phyloP scores from a whole-genome alignment of 2,329 filamentous ascomycete species.

The Microdochium paspali region DNA sequence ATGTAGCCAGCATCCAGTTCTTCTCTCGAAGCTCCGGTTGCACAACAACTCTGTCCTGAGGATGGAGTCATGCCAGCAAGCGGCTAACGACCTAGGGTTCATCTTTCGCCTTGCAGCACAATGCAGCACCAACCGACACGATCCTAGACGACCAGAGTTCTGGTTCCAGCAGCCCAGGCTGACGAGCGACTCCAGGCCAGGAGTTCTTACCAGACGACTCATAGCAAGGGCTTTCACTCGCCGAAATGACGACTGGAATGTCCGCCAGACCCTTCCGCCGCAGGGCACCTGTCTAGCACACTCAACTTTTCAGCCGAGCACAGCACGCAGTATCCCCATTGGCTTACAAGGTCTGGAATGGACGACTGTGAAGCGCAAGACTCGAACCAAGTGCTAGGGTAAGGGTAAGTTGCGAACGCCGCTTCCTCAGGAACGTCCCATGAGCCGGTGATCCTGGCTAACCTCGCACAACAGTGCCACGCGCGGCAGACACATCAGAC shows the following conservation, averaged over 20 bases:
- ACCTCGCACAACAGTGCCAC: conserved; percentile 29
- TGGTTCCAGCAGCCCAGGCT: conserved; percentile 55
- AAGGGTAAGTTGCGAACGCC: conserved; percentile 94
- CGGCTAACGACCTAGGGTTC: conserved; percentile 13
- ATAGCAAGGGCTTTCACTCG: conserved; percentile 56
- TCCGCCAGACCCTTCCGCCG: conserved; percentile 40
- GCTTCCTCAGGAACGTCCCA: conserved; percentile 36
- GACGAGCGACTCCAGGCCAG: conserved; percentile 66
- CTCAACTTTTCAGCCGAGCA: conserved; percentile 43
- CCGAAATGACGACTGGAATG: conserved; percentile 46
- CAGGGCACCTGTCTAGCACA: conserved; percentile 20
- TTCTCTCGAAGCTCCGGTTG: conserved; percentile 24
- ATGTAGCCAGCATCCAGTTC: conserved; percentile 35
- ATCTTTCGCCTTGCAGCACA: conserved; percentile 16
- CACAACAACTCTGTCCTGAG: conserved; percentile 11
- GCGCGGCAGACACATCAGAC: conserved; percentile 38
- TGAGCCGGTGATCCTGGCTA: conserved; percentile 34
- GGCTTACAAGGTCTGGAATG: conserved; percentile 57
- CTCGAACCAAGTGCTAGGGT: conserved; percentile 67
- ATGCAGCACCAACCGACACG: conserved; percentile 15
- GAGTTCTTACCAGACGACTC: conserved; percentile 70
- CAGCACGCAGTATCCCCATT: conserved; percentile 19
- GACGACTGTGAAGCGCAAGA: conserved; percentile 63
- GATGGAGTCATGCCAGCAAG: conserved; percentile 11
- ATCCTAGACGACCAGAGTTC: conserved; percentile 37